A percentile compares a stretch with the other conserved stretches of the same genome.
These are phyloP conservation scores for Thuja plicata DNA, from an alignment of 83 land plant species.

Conservation along the genomic window DNA sequence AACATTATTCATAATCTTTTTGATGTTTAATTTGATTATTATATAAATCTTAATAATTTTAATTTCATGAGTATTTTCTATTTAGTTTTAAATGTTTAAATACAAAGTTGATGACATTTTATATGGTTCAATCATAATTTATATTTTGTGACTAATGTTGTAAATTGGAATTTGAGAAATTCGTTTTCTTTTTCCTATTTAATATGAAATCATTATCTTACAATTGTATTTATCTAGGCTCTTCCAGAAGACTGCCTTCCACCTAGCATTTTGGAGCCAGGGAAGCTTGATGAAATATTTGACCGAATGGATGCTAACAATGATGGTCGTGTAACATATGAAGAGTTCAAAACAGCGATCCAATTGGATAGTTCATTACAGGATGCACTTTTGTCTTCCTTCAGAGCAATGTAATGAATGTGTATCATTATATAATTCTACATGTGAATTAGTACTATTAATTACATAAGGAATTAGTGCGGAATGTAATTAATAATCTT, in stretches of 20 bases:
- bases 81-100: too few relatives aligned
- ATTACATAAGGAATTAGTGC: background rate
- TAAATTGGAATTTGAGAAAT: background rate
- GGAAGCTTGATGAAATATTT: constrained; percentile 71
- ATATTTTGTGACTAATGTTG: too few relatives aligned
- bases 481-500: background rate
- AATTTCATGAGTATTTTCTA: too few relatives aligned
- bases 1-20: too few relatives aligned
- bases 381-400: constrained; percentile 60
- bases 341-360: constrained; percentile 79
- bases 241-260: constrained; percentile 74
- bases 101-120: background rate
- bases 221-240: constrained; percentile 29
- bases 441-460: background rate
- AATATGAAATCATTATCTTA: too few relatives aligned
- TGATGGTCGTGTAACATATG: constrained; percentile 68
- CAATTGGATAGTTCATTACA: constrained; percentile 50
- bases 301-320: constrained; percentile 69
- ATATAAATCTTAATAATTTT: too few relatives aligned
- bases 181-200: too few relatives aligned
- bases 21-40: too few relatives aligned
- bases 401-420: constrained; percentile 26
- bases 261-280: constrained; percentile 57
- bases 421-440: background rate
- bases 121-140: background rate